Evolutionary conservation across 768 basidiomycete species (phyloP), one percentile per base, ranked within the genome.

Genomic region (Kwoniella sp.): DNA sequence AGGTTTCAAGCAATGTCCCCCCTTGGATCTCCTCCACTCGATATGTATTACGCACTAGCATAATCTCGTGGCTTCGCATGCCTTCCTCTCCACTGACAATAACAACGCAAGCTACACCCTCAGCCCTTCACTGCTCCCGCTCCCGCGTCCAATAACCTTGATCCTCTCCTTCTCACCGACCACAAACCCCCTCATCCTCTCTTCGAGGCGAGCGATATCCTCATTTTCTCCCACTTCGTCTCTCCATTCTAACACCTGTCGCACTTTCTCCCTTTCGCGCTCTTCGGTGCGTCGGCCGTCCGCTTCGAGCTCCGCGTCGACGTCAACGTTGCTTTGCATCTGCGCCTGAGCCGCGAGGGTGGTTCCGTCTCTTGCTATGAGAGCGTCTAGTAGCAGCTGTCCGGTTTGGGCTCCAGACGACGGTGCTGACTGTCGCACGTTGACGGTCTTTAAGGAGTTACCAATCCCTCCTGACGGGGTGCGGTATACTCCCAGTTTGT

Each of bases 141-240:
- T 65, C 31, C 47, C 25, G 26, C 26, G 41, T 45, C 55, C 56
- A 13, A 65, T 58, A 11, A 4, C 57, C 48, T 29, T 59, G 9
- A 65, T 58, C 41, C 56, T 65, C 30, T 65, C 63, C 37, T 51
- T 38, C 52, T 65, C 63, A 59, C 53, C 58, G 28, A 23, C 52
- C 0, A 65, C 63, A 22, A 65, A 59, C 2, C 63, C 63, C 23
- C 63, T 58, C 23, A 65, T 65, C 38, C 53, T 65, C 56, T 65
- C 57, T 8, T 65, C 63, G n/a, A 65, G 41, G 26, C 45, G 38
- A 12, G 63, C 56, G 15, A 65, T 28, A 34, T 55, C 25, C 23
- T 65, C 63, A 41, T 65, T 65, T 20, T 65, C 63, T 2, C 51
- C 63, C 1, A 65, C 63, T 34, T 65, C 63, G 22, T 58, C 41